phyloP scores from a whole-genome alignment of 108 stramenopile genomes.

The Nannochloropsis gaditana region DNA sequence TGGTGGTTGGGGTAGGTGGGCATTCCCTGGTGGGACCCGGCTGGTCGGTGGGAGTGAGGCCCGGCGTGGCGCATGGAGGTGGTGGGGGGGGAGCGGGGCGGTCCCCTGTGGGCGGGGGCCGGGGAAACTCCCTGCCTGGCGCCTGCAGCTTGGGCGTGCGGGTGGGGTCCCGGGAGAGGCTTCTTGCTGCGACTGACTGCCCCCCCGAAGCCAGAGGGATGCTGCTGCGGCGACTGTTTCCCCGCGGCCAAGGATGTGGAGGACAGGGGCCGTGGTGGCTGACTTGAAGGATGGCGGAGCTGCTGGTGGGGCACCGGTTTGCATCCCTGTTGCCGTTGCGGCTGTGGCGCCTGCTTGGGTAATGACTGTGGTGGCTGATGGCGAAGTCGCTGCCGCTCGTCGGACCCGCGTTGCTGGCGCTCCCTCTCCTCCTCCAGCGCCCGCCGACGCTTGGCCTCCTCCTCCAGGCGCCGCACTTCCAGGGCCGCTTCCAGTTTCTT shows the following conservation, averaged over 20 bases:
- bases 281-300: neutral
- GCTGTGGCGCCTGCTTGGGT: neutral
- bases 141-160: neutral
- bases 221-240: neutral
- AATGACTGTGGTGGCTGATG: neutral
- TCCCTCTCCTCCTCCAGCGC: neutral
- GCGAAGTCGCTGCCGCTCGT: neutral
- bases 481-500: neutral
- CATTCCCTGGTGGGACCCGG: neutral
- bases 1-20: neutral
- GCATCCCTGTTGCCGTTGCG: neutral
- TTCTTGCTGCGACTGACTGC: neutral
- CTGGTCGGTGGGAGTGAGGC: neutral
- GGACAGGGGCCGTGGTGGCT: neutral
- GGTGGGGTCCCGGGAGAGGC: neutral
- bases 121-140: too few species aligned
- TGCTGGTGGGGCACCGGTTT: neutral
- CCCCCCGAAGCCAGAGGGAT: neutral
- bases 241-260: neutral
- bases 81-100: neutral
- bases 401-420: constrained; percentile 4
- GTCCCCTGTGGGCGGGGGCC: neutral
- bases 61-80: neutral
- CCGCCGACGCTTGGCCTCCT: neutral
- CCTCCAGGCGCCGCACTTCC: neutral